A percentile compares a stretch with the other conserved stretches of the same genome.
These are phyloP conservation scores for Cucurbita argyrosperma DNA, from an alignment of 306 rosid species.

Conservation along the genomic window DNA sequence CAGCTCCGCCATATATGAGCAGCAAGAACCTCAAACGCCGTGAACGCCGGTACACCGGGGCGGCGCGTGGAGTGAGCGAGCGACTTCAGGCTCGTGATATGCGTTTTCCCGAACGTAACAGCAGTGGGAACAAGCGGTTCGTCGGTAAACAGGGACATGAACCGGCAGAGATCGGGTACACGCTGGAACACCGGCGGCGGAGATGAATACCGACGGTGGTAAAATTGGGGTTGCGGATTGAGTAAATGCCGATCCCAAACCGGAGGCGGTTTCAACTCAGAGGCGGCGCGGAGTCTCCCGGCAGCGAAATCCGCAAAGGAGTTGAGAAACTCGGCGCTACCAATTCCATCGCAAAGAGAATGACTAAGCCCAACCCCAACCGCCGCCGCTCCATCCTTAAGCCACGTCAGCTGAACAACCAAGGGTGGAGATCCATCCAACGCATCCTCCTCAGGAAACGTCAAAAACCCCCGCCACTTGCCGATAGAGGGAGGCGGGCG, in stretches of 20 bases:
- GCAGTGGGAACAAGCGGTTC: constrained; percentile 46
- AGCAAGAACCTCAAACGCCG: constrained; percentile 63
- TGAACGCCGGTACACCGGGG: constrained; percentile 11
- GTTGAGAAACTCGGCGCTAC: constrained; percentile 65
- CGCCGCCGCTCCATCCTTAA: constrained; percentile 55
- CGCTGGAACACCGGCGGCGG: constrained; percentile 30
- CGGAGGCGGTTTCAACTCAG: constrained; percentile 18
- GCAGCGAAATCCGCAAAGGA: constrained; percentile 36
- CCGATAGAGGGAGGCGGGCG: constrained; percentile 41
- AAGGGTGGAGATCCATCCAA: constrained; percentile 62
- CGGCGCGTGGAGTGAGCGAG: constrained; percentile 20
- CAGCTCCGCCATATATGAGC: constrained; percentile 92
- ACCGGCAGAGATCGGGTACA: constrained; percentile 56
- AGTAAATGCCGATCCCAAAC: constrained; percentile 73
- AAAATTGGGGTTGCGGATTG: neutral
- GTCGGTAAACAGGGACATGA: constrained; percentile 34
- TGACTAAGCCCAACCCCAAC: constrained; percentile 66
- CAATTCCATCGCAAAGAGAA: constrained; percentile 67
- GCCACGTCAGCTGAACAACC: constrained; percentile 68
- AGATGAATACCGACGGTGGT: neutral
- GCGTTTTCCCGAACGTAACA: constrained; percentile 20
- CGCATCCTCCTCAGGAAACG: constrained; percentile 47
- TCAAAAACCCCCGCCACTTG: constrained; percentile 50
- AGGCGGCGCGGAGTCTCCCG: constrained; percentile 6
- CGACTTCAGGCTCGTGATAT: constrained; percentile 24